phyloP scores from a whole-genome alignment of 805 yeast species.

The Hanseniaspora meyeri region DNA sequence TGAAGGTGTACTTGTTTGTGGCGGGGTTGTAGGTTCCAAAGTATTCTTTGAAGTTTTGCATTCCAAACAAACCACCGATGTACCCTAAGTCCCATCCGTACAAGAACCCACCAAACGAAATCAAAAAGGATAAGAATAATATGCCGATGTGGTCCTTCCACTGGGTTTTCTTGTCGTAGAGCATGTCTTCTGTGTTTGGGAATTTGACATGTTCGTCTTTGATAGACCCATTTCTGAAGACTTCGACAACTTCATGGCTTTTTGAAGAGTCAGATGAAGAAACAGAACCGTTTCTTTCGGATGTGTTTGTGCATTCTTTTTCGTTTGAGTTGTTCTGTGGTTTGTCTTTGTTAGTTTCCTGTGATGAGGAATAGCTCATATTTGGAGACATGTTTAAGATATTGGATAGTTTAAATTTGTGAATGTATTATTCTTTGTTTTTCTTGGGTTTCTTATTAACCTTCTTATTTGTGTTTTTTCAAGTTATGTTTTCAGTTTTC shows the following conservation, averaged over 20 bases:
- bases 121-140: constrained; percentile 22
- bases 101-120: constrained; percentile 37
- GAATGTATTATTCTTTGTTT: background rate
- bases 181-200: constrained; percentile 3
- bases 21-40: constrained; percentile 38
- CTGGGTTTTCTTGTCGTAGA: constrained; percentile 19
- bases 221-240: background rate
- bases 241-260: background rate
- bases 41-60: constrained; percentile 41
- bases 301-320: background rate
- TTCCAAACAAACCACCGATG: constrained; percentile 55
- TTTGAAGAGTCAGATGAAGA: background rate
- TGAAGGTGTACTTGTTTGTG: constrained; percentile 30
- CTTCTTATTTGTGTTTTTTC: too few relatives aligned
- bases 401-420: too few relatives aligned
- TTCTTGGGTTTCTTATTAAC: background rate
- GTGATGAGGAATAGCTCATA: background rate
- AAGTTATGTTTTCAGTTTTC: too few relatives aligned
- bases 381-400: background rate
- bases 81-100: constrained; percentile 74
- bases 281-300: background rate
- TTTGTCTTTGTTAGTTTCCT: background rate
- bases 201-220: background rate
- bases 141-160: constrained; percentile 28
- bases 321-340: background rate